Evolutionary conservation across 2,329 filamentous ascomycete genomes (phyloP).

Genomic region (Talaromyces albobiverticillius): DNA sequence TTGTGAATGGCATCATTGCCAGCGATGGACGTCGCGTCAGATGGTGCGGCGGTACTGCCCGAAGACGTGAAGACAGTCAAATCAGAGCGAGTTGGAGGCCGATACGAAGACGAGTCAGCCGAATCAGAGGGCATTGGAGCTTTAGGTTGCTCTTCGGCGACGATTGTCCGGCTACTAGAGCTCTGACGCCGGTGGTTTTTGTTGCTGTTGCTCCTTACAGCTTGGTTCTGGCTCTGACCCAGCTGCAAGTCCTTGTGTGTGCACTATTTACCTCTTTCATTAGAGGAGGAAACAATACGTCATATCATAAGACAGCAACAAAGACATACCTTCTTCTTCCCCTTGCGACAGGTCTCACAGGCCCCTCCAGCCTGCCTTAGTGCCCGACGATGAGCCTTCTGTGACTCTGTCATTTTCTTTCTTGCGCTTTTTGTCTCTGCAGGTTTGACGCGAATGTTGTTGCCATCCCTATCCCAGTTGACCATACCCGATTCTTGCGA

Average conservation of each 20-base stretch:
- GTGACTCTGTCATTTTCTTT: not conserved
- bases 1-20: not conserved
- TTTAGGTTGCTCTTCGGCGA: not conserved
- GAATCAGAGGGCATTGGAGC: not conserved
- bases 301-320: too few species aligned
- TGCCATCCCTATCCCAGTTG: not conserved
- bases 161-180: not conserved
- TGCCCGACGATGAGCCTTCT: not conserved
- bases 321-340: slow-evolving; percentile 9
- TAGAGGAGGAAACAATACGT: too few species aligned
- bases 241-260: not conserved
- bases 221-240: not conserved
- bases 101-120: not conserved
- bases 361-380: slow-evolving; percentile 8
- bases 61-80: not conserved
- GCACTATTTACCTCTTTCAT: too few species aligned
- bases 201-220: not conserved
- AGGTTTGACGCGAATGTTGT: not conserved
- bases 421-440: not conserved
- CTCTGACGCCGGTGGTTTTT: not conserved
- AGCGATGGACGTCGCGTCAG: not conserved
- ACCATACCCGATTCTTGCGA: not conserved
- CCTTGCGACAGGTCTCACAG: not conserved
- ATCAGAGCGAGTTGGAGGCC: not conserved
- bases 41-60: not conserved